A percentile compares a stretch with the other conserved stretches of the same genome.
These are phyloP conservation scores for Podila horticola DNA, from an alignment of 192 early-diverging fungal species.

Conservation along the genomic window DNA sequence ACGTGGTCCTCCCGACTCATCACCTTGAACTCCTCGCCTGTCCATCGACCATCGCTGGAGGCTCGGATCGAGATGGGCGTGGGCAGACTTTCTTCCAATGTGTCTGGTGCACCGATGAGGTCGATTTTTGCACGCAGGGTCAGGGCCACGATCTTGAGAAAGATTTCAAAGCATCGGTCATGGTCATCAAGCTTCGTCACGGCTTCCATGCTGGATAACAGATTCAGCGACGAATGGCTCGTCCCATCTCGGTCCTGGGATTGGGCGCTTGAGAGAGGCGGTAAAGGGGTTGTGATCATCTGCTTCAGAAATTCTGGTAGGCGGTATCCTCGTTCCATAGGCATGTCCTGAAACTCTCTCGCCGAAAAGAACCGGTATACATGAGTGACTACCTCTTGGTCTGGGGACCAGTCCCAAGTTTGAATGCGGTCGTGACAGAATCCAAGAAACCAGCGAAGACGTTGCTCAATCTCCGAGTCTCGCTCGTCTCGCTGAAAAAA, in stretches of 20 bases:
- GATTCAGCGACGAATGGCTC: too few species aligned
- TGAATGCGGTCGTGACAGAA: constrained; percentile 21
- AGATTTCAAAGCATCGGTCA: constrained; percentile 40
- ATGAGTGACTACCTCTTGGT: neutral
- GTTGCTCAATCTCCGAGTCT: constrained; percentile 2
- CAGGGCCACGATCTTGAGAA: constrained; percentile 30
- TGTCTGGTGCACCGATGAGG: neutral
- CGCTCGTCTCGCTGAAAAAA: neutral
- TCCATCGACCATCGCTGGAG: neutral
- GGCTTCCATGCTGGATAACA: neutral
- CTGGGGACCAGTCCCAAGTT: constrained; percentile 23
- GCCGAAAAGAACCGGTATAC: constrained; percentile 11
- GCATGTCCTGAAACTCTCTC: constrained; percentile 29
- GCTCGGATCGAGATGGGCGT: neutral
- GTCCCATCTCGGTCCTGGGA: neutral
- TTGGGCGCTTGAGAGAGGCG: neutral
- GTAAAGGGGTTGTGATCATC: constrained; percentile 7
- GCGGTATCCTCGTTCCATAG: constrained; percentile 30
- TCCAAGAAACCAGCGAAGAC: constrained; percentile 4
- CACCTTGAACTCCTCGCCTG: neutral
- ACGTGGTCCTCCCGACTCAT: neutral
- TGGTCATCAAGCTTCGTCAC: constrained; percentile 10
- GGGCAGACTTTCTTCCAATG: neutral
- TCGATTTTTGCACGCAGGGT: constrained; percentile 19
- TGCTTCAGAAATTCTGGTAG: constrained; percentile 37